Evolutionary conservation across 371 early-diverging fungal genomes (phyloP), one percentile per base, ranked within the genome.

Genomic region (Sporodiniella umbellata): DNA sequence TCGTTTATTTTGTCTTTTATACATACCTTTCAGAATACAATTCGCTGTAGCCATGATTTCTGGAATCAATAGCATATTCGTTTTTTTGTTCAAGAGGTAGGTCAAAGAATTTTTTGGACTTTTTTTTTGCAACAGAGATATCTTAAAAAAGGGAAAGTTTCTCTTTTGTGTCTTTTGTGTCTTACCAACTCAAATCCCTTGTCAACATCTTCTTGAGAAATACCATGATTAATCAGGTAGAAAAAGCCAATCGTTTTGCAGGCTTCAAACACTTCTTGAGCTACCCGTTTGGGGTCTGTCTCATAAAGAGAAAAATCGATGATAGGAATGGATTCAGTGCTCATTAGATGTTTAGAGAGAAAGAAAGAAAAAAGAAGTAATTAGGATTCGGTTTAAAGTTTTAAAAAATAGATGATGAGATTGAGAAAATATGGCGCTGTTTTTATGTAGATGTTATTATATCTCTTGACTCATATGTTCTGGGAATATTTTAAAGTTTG

Each of bases 161-260:
- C 24, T 23, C 40, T 18, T 10, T 25, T 17, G 26, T 23, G 30
- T 45, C 15, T 40, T 7, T 22, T 15, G 24, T 15, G 33, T 4
- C 54, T 64, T 56, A 74, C 79, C 60, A 74, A 22, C 22, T 53
- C 65, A 58, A 85, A 83, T 31, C 83, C 78, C n/a, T 51, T 51
- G 30, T 81, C 70, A 40, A 85, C 73, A 19, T 72, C 58, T 23
- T 53, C 50, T 25, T 70, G 53, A 8, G 73, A 51, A 31, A 85
- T 53, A 22, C 72, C 79, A 42, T 83, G 84, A 53, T 85, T 78
- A 44, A 72, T 69, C 51, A 83, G 68, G 43, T 81, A 85, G 44
- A 85, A 80, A 60, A 85, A 85, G 10, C 83, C 85, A 53, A 85
- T 79, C 17, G 76, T 62, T 33, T 70, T 72, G 42, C 78, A 72